phyloP scores from a whole-genome alignment of 768 basidiomycete species.

The Collybia mongolica region DNA sequence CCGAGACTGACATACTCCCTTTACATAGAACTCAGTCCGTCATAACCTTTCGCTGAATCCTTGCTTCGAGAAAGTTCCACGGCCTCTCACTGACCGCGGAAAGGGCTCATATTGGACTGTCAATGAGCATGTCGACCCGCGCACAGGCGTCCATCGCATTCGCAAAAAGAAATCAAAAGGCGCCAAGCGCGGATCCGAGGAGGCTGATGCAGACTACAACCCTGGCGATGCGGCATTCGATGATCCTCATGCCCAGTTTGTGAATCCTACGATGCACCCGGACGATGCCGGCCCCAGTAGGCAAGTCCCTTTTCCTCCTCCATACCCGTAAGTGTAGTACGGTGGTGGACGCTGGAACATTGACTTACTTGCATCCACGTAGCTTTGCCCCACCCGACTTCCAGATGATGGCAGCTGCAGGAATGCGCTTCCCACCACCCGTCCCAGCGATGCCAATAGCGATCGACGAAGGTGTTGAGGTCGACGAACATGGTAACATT shows the following conservation, averaged over 20 bases:
- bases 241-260: constrained; percentile 57
- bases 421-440: constrained; percentile 62
- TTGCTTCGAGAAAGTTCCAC: constrained; percentile 88
- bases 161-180: constrained; percentile 84
- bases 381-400: constrained; percentile 74
- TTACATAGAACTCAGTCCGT: constrained; percentile 78
- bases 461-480: constrained; percentile 63
- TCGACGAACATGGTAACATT: constrained; percentile 78
- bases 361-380: constrained; percentile 16
- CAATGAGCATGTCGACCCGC: constrained; percentile 86
- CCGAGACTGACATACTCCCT: constrained; percentile 19
- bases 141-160: constrained; percentile 85
- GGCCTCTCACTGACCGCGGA: constrained; percentile 88
- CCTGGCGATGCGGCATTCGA: constrained; percentile 48
- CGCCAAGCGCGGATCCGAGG: constrained; percentile 50
- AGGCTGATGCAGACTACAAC: constrained; percentile 66
- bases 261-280: constrained; percentile 53
- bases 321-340: constrained; percentile 50
- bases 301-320: constrained; percentile 56
- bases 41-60: constrained; percentile 90
- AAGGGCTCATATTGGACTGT: constrained; percentile 94
- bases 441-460: constrained; percentile 56
- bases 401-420: constrained; percentile 51
- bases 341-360: too few relatives aligned
- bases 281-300: constrained; percentile 64